Conservation (phyloP, 225 moss, liverwort and hornwort species). For the Bryum argenteum region DNA sequence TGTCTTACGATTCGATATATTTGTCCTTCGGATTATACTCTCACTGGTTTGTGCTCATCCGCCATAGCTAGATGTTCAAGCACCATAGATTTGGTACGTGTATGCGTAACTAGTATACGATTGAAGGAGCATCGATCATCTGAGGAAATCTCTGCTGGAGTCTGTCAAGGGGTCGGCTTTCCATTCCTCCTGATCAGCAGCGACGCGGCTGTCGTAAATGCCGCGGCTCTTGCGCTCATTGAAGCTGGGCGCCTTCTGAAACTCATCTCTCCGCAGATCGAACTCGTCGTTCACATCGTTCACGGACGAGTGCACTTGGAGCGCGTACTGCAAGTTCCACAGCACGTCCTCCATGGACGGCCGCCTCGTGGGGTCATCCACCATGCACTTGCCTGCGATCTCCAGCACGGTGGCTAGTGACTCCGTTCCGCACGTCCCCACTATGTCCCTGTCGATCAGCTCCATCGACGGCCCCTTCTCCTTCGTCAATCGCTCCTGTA, state of each 20-base stretch:
- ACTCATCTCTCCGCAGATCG: slow-evolving; percentile 53
- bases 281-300: slow-evolving; percentile 41
- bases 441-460: slow-evolving; percentile 74
- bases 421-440: slow-evolving; percentile 78
- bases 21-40: too few relatives aligned
- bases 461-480: slow-evolving; percentile 86
- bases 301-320: slow-evolving; percentile 79
- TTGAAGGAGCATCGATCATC: slow-evolving; percentile 18
- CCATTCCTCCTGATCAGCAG: slow-evolving; percentile 48
- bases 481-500: slow-evolving; percentile 66
- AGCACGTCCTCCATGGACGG: slow-evolving; percentile 99
- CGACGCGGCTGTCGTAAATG: slow-evolving; percentile 47
- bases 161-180: slow-evolving; percentile 43
- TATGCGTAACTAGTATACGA: too few relatives aligned
- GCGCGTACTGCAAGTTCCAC: slow-evolving; percentile 97
- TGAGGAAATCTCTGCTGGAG: slow-evolving; percentile 41
- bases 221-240: slow-evolving; percentile 40
- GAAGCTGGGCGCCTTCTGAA: slow-evolving; percentile 54
- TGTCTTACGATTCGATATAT: too few relatives aligned
- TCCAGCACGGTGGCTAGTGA: slow-evolving; percentile 91
- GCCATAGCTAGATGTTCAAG: too few relatives aligned
- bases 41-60: too few relatives aligned
- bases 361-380: slow-evolving; percentile 71
- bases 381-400: slow-evolving; percentile 93
- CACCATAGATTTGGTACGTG: too few relatives aligned